Evolutionary conservation across 2,329 filamentous ascomycete species (phyloP), one percentile per base, ranked within the genome.

Genomic region (Pseudomassariella vexata): DNA sequence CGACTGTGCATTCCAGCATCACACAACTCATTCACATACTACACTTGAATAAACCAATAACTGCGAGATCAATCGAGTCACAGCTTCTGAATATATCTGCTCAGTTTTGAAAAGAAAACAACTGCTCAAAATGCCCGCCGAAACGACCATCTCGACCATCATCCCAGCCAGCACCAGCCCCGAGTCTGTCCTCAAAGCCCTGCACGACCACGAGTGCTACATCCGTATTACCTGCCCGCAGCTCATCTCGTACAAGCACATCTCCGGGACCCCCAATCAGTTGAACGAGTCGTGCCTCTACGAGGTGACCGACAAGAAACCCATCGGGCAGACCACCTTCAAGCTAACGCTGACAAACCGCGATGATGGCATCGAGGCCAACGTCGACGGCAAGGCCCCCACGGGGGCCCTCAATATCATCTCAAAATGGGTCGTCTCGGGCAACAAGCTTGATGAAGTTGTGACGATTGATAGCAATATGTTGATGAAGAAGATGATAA

Each of bases 121-220:
- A n/a, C n/a, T n/a, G n/a, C n/a, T 17, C 28, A 35, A n/a, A 9
- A 52, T 52, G 49, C 26, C 44, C 3, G 19, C 33, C 36, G 37
- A 43, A 20, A 36, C 60, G 69, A 49, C 67, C 66, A 44, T 59
- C 57, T 44, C 66, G 65, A 37, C 52, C 10, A 46, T 38, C 10
- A 40, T 56, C 8, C 52, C 53, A 8, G 41, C 40, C n/a, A 44
- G 40, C 31, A 26, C 45, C 5, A 19, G 34, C 5, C 38, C 45
- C 11, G 31, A 44, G 11, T 39, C 45, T 24, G 39, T 53, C 25
- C 35, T 50, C 16, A 32, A 39, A 17, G 36, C 38, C 14, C 49
- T 57, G 5, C 63, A 73, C 31, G 77, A 87, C 50, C 47, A 52
- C 41, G 46, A 78, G 63, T 19, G 29, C 2, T 51, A 50, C 45